Percentiles rank a stretch among this genome's conserved stretches.
Evolutionary conservation across 140 eudicot species (phyloP).

Genomic region (Ambrosia hybrid): DNA sequence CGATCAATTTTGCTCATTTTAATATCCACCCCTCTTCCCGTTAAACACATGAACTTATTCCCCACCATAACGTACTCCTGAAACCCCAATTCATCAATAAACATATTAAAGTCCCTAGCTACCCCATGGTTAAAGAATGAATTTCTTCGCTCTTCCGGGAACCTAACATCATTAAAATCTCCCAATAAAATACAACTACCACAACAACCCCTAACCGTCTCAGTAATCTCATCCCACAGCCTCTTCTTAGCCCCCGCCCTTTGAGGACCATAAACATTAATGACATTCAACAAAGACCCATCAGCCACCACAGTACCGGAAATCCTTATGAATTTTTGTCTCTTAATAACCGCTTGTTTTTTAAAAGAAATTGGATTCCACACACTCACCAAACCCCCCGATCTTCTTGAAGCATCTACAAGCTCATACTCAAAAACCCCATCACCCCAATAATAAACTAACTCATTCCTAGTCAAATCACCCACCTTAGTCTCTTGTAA

Average conservation of each 20-base stretch:
- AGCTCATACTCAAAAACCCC: background rate
- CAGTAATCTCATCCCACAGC: background rate
- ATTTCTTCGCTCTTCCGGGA: background rate
- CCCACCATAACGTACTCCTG: too few relatives aligned
- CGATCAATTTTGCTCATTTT: too few relatives aligned
- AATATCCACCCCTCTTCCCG: too few relatives aligned
- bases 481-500: too few relatives aligned
- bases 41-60: too few relatives aligned
- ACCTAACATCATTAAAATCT: background rate
- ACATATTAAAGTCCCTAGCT: too few relatives aligned
- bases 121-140: constrained; percentile 18
- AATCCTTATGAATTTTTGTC: background rate
- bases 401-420: background rate
- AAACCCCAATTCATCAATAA: too few relatives aligned
- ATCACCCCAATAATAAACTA: background rate
- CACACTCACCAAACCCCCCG: background rate
- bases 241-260: background rate
- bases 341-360: background rate
- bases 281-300: background rate
- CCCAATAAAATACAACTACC: background rate
- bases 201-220: background rate
- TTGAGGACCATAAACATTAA: background rate
- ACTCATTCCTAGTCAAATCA: background rate
- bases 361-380: background rate
- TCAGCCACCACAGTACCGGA: background rate